Percentiles rank a stretch among this genome's conserved stretches.
phyloP scores from a whole-genome alignment of 805 yeast genomes.

The Metschnikowia henanensis region DNA sequence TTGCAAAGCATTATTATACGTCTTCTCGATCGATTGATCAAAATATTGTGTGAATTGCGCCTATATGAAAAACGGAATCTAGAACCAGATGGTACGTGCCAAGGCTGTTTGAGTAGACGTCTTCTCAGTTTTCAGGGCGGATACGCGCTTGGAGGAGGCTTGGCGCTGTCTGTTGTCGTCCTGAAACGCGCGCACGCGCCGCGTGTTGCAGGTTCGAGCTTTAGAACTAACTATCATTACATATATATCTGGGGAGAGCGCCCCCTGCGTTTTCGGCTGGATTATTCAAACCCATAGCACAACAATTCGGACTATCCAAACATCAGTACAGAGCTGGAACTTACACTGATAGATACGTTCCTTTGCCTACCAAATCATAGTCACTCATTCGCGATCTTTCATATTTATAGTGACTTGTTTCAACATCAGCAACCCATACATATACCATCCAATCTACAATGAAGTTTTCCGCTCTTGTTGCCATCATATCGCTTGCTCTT shows the following conservation, averaged over 20 bases:
- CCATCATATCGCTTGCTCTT: conserved; percentile 9
- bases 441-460: conserved; percentile 1
- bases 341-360: not conserved
- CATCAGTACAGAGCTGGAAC: not conserved
- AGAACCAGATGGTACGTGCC: not conserved
- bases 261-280: no score
- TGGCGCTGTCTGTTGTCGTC: not conserved
- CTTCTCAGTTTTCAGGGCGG: not conserved
- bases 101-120: not conserved
- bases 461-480: conserved; percentile 9
- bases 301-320: no score
- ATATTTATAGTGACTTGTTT: no score
- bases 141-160: conserved; percentile 3
- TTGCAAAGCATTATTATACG: no score
- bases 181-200: conserved; percentile 7
- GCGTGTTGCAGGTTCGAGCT: conserved; percentile 1
- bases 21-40: no score
- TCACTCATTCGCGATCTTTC: no score
- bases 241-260: conserved; percentile 2
- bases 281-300: no score
- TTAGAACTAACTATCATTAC: not conserved
- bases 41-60: no score
- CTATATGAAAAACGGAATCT: no score
- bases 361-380: no score
- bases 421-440: not conserved